Evolutionary conservation across 1,139 yeast species (phyloP), one percentile per base, ranked within the genome.

Genomic region (Nakaseomyces nivariensis): DNA sequence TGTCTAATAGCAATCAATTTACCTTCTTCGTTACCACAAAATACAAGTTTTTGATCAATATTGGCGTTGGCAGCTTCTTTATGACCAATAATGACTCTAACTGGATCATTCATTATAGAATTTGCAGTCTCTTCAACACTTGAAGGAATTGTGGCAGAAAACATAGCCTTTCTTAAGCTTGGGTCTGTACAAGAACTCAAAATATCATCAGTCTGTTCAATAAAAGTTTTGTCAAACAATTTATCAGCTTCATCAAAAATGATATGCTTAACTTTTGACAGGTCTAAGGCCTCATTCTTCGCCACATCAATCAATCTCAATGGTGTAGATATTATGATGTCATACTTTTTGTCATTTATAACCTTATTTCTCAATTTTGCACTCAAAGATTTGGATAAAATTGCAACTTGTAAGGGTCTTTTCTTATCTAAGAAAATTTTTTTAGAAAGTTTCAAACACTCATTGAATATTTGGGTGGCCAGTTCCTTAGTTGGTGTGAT

Each of bases 241-340:
- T 87, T 85, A 72, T 94, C 99, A 4, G 97, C 97, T 70, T 92
- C 99, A 73, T 94, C 99, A 58, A 94, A 80, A 17, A 92, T 77
- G 50, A 92, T 70, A 62, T 81, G 83, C 57, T 83, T 82, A 17
- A 90, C 89, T 40, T 71, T 71, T 2, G 81, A 69, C 48, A 92
- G 72, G 59, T 81, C 83, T 37, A 80, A 59, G 17, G 74, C 71
- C 40, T 77, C 87, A 48, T 73, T 73, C 54, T 83, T 79, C 37
- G 88, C 78, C 45, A 87, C 74, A 58, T 89, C 96, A 45, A 92
- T 84, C 54, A 92, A 75, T 59, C 97, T 74, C 59, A 88, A 73
- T 3, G 99, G 99, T 0, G 98, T 94, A 1, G 95, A 72, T 4
- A 94, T 85, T 37, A 92, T 63, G 9, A 94, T 76, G 63, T 90